These are phyloP conservation scores for Diaporthe humulicola DNA, from an alignment of 2,329 filamentous ascomycete genomes.

Conservation along the genomic window DNA sequence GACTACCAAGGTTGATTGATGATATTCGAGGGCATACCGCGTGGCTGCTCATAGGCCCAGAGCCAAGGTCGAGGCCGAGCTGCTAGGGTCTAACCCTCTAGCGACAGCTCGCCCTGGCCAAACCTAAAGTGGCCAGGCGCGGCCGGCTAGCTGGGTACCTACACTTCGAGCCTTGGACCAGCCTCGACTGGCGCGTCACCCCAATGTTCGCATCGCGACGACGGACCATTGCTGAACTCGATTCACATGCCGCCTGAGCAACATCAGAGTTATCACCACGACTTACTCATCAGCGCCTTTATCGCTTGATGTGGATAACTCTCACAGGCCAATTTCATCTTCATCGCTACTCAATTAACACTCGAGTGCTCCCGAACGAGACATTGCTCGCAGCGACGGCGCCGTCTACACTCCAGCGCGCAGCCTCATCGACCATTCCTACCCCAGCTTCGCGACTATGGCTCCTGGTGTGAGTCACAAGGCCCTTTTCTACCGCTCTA, in stretches of 20 bases:
- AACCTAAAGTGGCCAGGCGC: constrained; percentile 19
- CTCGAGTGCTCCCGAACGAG: not conserved
- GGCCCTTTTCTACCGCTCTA: not conserved
- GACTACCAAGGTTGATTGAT: not conserved
- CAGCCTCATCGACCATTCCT: constrained; percentile 3
- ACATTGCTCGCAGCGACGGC: constrained; percentile 12
- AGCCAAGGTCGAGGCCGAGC: not conserved
- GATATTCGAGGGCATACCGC: not conserved
- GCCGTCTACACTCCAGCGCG: not conserved
- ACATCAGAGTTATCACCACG: not conserved
- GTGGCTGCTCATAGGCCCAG: not conserved
- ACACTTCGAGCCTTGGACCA: constrained; percentile 1
- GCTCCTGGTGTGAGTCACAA: constrained; percentile 54
- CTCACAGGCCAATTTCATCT: not conserved
- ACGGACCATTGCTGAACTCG: constrained; percentile 18
- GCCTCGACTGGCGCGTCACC: constrained; percentile 28
- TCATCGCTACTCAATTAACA: not conserved
- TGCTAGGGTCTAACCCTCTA: constrained; percentile 3
- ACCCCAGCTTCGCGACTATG: constrained; percentile 46
- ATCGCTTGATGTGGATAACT: not conserved
- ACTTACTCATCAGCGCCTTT: not conserved
- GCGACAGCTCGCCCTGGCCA: not conserved
- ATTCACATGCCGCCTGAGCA: constrained; percentile 5
- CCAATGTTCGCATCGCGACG: constrained; percentile 19
- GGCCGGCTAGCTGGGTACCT: not conserved